Base-by-base conservation (phyloP, 2,329 filamentous ascomycete genomes). In the Fusarium tuaranense region DNA sequence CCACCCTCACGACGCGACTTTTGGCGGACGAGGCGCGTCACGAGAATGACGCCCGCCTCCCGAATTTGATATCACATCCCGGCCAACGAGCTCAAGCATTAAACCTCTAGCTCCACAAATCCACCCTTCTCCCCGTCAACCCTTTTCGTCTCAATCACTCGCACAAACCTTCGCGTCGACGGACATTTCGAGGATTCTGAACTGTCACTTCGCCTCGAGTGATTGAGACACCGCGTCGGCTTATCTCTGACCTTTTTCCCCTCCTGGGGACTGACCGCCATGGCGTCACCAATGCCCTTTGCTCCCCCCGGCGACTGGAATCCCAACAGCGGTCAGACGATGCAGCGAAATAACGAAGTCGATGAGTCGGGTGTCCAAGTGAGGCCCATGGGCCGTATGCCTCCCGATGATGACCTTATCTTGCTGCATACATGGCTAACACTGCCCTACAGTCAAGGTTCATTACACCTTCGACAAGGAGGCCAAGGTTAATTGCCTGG, bases 401-500 rank as follows among this genome's bases (percentile, higher is more conserved):
- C 67, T 55, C 74, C 64, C 64, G 27, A 55, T 61, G 61, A 48
- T 69, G 57, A 67, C 27, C 61, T 61, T 61, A 41, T 55, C 38
- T 27, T 67, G 41, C 22, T 59, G 8, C 51, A 72, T 63, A 20
- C 14, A 57, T 75, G 25, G 67, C 78, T 78, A 73, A 78, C 77
- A 53, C 25, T 48, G 46, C 60, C 48, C 41, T 76, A 48, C 83
- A 97, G 95, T 98, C 83, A 98, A 98, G 88, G 93, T 98, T 60
- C 92, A 97, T 71, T 99, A 98, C 84, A 98, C 95, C 36, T 98
- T 98, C 84, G 95, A 98, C 82, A 92, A 92, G 80, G 92, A 96
- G 76, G 93, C 91, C 84, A 95, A 95, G 84, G 92, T 95, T 74
- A 95, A 96, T 81, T 98, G 95, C 83, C 88, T 99, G 60, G 95